Percentiles rank a stretch among this genome's conserved stretches.
Evolutionary conservation across 2,329 filamentous ascomycete species (phyloP).

Genomic region (Fusarium xylarioides): DNA sequence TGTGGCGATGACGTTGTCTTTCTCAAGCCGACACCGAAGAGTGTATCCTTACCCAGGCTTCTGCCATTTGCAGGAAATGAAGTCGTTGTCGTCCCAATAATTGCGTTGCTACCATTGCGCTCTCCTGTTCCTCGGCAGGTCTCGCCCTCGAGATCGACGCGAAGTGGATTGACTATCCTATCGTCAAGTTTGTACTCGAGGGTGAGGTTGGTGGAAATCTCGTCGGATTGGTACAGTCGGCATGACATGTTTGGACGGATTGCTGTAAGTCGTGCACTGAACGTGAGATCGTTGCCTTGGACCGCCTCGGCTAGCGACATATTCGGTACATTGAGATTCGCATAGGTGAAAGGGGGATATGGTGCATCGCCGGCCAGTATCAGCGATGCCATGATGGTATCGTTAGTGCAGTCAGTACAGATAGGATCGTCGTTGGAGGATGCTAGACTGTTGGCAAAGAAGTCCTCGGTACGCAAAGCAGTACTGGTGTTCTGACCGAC

Average conservation of each 20-base stretch:
- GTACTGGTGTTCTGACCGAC: conserved; percentile 37
- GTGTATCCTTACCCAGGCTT: background rate
- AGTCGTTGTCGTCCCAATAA: conserved; percentile 25
- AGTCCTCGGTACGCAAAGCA: conserved; percentile 41
- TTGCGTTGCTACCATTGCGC: conserved; percentile 22
- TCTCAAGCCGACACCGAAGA: conserved; percentile 33
- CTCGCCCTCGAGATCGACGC: conserved; percentile 37
- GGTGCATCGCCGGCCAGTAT: conserved; percentile 48
- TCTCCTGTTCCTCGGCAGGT: conserved; percentile 19
- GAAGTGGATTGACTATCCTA: conserved; percentile 32
- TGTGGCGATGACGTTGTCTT: conserved; percentile 38
- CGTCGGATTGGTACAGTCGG: conserved; percentile 27
- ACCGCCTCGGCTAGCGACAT: conserved; percentile 30
- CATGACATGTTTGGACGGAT: conserved; percentile 46
- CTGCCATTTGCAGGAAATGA: background rate
- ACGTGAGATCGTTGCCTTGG: conserved; percentile 8
- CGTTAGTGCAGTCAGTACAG: conserved; percentile 40
- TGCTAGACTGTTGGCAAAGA: conserved; percentile 43
- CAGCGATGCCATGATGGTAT: conserved; percentile 46
- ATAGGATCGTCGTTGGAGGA: conserved; percentile 37
- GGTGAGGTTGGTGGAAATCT: conserved; percentile 41
- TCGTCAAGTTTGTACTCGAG: conserved; percentile 25
- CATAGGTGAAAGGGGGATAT: conserved; percentile 50
- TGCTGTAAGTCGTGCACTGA: conserved; percentile 43
- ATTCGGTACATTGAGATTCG: conserved; percentile 42